phyloP scores from a whole-genome alignment of 176 grass and related monocot species.

The Oryza australiensis region DNA sequence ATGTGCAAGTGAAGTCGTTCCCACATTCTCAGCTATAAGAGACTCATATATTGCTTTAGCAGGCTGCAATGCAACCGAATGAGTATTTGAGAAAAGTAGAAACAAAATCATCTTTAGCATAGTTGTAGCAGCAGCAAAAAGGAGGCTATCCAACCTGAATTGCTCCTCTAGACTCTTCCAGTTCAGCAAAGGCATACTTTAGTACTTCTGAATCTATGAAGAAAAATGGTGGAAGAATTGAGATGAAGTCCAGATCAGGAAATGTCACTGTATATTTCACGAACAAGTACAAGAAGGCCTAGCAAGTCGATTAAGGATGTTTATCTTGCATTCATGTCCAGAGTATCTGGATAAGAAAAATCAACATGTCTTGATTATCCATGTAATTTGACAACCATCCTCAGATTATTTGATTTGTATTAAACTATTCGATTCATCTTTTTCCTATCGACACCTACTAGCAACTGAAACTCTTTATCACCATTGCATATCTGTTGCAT shows the following conservation, averaged over 20 bases:
- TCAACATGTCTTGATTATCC: neutral
- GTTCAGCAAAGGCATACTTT: slow-evolving; percentile 90
- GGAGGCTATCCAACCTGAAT: slow-evolving; percentile 59
- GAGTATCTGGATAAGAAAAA: neutral
- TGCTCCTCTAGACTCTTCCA: slow-evolving; percentile 87
- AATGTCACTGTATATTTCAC: slow-evolving; percentile 17
- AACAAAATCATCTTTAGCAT: neutral
- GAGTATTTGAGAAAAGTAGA: slow-evolving; percentile 27
- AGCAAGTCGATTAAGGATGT: too few species aligned
- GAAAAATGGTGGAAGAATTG: slow-evolving; percentile 11
- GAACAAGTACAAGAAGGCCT: slow-evolving; percentile 20
- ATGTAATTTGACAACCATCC: neutral
- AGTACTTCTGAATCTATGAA: slow-evolving; percentile 84
- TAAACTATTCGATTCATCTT: neutral
- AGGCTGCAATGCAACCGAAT: slow-evolving; percentile 44
- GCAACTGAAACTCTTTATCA: neutral
- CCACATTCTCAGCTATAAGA: slow-evolving; percentile 61
- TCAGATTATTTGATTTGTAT: neutral
- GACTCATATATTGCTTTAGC: slow-evolving; percentile 89
- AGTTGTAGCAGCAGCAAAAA: slow-evolving; percentile 17
- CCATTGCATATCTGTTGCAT: neutral
- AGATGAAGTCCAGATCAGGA: slow-evolving; percentile 4
- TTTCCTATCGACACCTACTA: neutral
- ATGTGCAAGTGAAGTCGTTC: slow-evolving; percentile 64
- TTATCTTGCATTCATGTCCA: neutral